Base-by-base conservation (phyloP, 345 rosid species). In the Euphorbia pulcherrima region DNA sequence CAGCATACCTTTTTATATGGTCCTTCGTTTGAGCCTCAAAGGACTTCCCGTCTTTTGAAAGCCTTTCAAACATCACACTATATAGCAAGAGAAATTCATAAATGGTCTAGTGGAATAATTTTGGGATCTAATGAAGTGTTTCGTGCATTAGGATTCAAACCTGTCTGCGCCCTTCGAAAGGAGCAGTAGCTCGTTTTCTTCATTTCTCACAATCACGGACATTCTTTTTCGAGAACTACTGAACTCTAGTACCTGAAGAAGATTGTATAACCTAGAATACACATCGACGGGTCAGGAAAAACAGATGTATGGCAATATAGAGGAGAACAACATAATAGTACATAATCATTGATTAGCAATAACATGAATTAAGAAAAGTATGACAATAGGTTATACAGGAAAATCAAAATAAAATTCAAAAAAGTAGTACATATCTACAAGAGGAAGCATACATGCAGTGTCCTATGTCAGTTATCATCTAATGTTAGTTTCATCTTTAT, bases 161-260 rank as follows among this genome's bases (percentile, higher is more conserved):
- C 92, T 93, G 84, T 93, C 98, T 74, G 98, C 94, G 2, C 97
- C 98, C 85, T 93, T 93, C 57, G 83, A 69, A 62, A 90, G 86
- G 53, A 93, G 89, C 74, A 93, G 61, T 52, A 93, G 53, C 69
- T 69, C 81, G 51, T 83, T 66, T 74, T 82, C 92, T 0, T 70
- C 77, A 64, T 55, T 89, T 69, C 88, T 82, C n/a, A 90, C 88
- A 39, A 93, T 82, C 1, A 90, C 97, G 21, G 98, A 93, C 98
- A 93, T 93, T 77, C 92, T 85, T 78, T 81, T 93, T 35, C 98
- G 91, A 40, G 90, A 70, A 73, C 90, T 86, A 67, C 84, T 86
- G 83, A 90, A 93, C 78, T 90, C 98, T 75, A 93, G 69, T 52
- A 90, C 87, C 67, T 88, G 86, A 78, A 93, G 97, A 37, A 93